Evolutionary conservation across 352 stramenopile genomes (phyloP).

Genomic region (Albugo laibachii): DNA sequence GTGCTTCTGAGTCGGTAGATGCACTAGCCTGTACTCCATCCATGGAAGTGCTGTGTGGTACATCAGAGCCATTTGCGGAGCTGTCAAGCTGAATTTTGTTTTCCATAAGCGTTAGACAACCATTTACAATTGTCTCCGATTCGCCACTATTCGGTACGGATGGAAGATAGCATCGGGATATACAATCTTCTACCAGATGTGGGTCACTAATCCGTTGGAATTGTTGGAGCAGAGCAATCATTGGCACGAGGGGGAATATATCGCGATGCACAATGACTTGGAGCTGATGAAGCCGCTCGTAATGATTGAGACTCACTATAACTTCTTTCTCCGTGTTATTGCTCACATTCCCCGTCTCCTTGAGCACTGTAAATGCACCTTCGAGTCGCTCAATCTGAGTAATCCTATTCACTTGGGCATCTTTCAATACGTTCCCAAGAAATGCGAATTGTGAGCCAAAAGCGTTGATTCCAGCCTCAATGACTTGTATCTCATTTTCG

Average conservation of each 20-base stretch:
- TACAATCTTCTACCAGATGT: no score
- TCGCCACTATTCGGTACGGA: no score
- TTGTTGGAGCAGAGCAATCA: constrained; percentile 6
- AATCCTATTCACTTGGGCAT: constrained; percentile 3
- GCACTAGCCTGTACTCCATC: no score
- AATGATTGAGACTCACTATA: constrained; percentile 29
- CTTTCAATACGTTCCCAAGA: constrained; percentile 17
- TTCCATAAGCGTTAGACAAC: no score
- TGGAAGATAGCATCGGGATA: no score
- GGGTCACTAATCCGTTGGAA: constrained; percentile 4
- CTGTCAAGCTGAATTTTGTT: no score
- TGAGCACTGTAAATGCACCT: background rate
- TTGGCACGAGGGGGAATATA: constrained; percentile 2
- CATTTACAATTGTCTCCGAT: no score
- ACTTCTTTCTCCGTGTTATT: constrained; percentile 20
- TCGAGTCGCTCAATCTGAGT: no score
- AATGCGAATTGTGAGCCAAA: constrained; percentile 25
- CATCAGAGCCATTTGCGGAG: no score
- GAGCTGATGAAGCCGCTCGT: constrained; percentile 44
- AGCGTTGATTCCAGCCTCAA: constrained; percentile 4
- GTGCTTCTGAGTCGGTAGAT: no score
- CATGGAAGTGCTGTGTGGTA: no score
- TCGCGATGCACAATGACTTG: no score
- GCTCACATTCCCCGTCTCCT: constrained; percentile 1
- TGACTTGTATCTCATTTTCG: background rate